Evolutionary conservation across 768 basidiomycete species (phyloP).

Genomic region (Udeniomyces megalosporus): DNA sequence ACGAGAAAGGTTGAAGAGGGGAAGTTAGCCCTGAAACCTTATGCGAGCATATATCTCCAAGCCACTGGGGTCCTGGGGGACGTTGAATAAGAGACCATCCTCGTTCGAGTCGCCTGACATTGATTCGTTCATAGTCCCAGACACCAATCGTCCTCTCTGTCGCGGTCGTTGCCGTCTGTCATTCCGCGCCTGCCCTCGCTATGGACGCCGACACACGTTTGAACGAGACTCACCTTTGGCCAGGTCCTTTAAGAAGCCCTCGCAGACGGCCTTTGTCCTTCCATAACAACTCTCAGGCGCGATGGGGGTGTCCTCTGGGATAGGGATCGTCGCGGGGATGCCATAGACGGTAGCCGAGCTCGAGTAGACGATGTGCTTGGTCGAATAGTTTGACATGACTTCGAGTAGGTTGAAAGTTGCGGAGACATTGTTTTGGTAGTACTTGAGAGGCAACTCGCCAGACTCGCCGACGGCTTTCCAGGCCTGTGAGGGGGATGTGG

Average conservation of each 20-base stretch:
- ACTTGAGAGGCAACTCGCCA: conserved; percentile 74
- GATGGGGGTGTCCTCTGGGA: conserved; percentile 76
- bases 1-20: conserved; percentile 15
- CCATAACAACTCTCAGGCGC: conserved; percentile 87
- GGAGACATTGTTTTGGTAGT: conserved; percentile 85
- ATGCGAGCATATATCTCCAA: not conserved
- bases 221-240: conserved; percentile 31
- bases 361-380: conserved; percentile 81
- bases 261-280: conserved; percentile 88
- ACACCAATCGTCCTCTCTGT: too few species aligned
- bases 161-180: too few species aligned
- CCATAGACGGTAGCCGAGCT: conserved; percentile 98
- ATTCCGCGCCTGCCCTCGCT: too few species aligned
- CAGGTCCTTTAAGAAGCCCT: conserved; percentile 74
- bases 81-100: too few species aligned
- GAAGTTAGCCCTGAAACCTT: not conserved
- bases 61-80: too few species aligned
- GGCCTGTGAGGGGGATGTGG: conserved; percentile 38
- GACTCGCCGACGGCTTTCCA: conserved; percentile 98
- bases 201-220: not conserved
- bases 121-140: too few species aligned
- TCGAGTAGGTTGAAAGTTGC: conserved; percentile 67
- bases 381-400: conserved; percentile 66
- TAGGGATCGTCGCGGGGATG: conserved; percentile 76
- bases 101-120: too few species aligned